Percentiles rank a stretch among this genome's conserved stretches.
phyloP scores from a whole-genome alignment of 768 basidiomycete species.

The Termitomyces sp. region DNA sequence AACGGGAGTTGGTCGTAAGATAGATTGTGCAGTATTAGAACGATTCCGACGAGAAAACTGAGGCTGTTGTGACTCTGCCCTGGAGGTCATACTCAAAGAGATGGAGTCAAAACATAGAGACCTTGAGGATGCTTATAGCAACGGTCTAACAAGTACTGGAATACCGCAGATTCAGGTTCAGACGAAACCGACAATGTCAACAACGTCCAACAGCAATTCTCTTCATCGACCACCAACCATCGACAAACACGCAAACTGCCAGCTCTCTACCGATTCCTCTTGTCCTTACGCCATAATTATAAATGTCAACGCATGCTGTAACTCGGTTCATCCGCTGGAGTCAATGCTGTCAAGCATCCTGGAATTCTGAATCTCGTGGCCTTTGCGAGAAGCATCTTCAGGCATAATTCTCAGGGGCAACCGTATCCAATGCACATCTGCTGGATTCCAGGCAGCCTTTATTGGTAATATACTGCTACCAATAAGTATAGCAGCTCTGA shows the following conservation, averaged over 20 bases:
- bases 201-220: not conserved
- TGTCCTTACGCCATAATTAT: not conserved
- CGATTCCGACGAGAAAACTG: conserved; percentile 52
- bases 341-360: not conserved
- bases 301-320: not conserved
- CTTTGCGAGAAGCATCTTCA: not conserved
- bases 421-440: not conserved
- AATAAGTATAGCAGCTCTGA: not conserved
- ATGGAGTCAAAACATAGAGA: not conserved
- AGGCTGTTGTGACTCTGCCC: conserved; percentile 59
- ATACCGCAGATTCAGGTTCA: no score
- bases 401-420: not conserved
- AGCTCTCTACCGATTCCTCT: not conserved
- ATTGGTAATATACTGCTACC: not conserved
- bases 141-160: not conserved
- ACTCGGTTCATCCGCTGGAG: no score
- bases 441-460: not conserved
- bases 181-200: not conserved
- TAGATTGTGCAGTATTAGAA: conserved; percentile 72
- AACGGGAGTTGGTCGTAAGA: conserved; percentile 39
- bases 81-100: conserved; percentile 46
- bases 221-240: not conserved
- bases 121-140: not conserved
- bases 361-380: not conserved
- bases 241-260: not conserved